Evolutionary conservation across 2,329 filamentous ascomycete species (phyloP), one percentile per base, ranked within the genome.

Genomic region (Corniculantispora saksenae): DNA sequence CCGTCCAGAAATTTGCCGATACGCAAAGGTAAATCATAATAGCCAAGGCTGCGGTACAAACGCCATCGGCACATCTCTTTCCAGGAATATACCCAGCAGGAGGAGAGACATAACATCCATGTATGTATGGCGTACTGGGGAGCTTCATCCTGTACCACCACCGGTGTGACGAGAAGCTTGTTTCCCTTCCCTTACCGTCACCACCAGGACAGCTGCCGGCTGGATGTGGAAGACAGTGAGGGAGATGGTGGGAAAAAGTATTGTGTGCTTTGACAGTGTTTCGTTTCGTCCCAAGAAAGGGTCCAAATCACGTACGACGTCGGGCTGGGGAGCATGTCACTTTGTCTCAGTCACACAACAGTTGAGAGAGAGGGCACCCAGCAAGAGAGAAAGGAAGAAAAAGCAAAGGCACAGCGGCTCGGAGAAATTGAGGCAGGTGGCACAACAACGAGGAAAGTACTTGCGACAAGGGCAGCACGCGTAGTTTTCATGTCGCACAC

Each of bases 181-280:
- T 21, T 61, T 29, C 19, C 38, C 23, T 58, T 47, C n/a, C 58
- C 56, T 47, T 51, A 47, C 47, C 47, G 29, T 50, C 45, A 25
- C 45, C 25, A 58, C 45, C 25, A 58, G 56, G 13, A 21, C 21
- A 51, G 21, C 21, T 40, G 58, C 58, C 58, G 58, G 40, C 27
- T 35, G 32, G n/a, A 32, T 32, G 32, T 32, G 32, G 32, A 32
- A 32, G 5, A 32, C 5, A 32, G n/a, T n/a, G n/a, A 32, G 32
- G 10, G 32, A 19, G 10, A 43, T 13, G 17, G 12, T 10, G 38
- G 6, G 12, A 13, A 19, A 13, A 13, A 6, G 38, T 15, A 19
- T 6, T n/a, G 56, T 17, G 59, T 61, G 59, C 59, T 61, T 54
- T 61, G 59, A 54, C 59, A 47, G 19, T 61, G 57, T 60, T 50